These are phyloP conservation scores for Ophiostoma populinum DNA, from an alignment of 2,329 filamentous ascomycete genomes.

Conservation along the genomic window DNA sequence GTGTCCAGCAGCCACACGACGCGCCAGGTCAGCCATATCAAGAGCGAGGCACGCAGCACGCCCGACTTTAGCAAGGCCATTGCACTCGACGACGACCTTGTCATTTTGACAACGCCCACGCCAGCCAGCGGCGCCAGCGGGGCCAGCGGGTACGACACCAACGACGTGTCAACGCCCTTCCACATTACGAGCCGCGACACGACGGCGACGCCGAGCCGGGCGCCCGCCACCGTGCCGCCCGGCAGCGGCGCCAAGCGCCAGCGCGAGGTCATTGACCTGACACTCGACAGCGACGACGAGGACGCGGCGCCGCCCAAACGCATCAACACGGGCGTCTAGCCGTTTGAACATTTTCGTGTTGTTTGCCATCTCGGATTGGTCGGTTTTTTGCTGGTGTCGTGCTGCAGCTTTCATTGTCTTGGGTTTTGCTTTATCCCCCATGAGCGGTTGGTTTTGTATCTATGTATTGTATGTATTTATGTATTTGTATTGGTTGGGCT, in stretches of 20 bases:
- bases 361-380: too few species aligned
- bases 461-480: too few species aligned
- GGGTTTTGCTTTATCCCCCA: too few species aligned
- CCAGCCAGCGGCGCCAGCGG: slow-evolving; percentile 5
- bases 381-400: too few species aligned
- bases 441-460: too few species aligned
- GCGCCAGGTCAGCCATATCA: slow-evolving; percentile 3
- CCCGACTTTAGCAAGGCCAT: neutral
- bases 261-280: slow-evolving; percentile 40
- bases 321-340: too few species aligned
- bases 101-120: slow-evolving; percentile 2
- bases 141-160: slow-evolving; percentile 17
- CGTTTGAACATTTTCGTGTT: too few species aligned
- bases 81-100: slow-evolving; percentile 5
- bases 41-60: neutral
- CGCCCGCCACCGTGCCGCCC: neutral
- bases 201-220: slow-evolving; percentile 3
- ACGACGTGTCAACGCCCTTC: slow-evolving; percentile 8
- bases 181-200: slow-evolving; percentile 3
- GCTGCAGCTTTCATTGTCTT: too few species aligned
- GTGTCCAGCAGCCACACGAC: slow-evolving; percentile 17
- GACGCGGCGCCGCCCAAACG: slow-evolving; percentile 15
- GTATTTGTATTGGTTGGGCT: too few species aligned
- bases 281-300: slow-evolving; percentile 37
- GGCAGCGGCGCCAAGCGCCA: slow-evolving; percentile 27